Percentiles rank a stretch among this genome's conserved stretches.
Conservation (phyloP, 208 protist genomes). For the Crithidia fasciculata region DNA sequence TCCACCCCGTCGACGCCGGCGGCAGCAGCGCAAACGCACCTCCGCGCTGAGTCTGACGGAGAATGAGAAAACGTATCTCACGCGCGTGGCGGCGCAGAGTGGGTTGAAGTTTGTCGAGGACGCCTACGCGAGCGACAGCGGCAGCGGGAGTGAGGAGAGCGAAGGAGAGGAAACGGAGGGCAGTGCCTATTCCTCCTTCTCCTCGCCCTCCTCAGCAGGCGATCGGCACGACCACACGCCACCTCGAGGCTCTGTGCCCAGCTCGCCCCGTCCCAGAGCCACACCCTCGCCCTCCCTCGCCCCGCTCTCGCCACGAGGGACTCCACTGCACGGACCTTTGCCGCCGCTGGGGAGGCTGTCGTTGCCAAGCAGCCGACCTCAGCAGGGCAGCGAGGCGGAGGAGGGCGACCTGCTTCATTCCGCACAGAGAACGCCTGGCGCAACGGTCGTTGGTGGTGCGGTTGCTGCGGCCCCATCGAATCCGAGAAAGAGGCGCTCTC, state of each 20-base stretch:
- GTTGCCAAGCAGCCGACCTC: background rate
- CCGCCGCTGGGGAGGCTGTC: background rate
- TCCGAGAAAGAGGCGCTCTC: too few relatives aligned
- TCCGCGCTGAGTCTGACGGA: conserved; percentile 26
- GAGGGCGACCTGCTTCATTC: background rate
- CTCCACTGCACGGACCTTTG: conserved; percentile 16
- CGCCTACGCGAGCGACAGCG: conserved; percentile 34
- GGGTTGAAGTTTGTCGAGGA: conserved; percentile 51
- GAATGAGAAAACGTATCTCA: conserved; percentile 29
- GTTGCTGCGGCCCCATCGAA: too few relatives aligned
- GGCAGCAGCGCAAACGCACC: background rate
- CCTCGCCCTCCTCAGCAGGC: too few relatives aligned
- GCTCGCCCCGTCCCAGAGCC: background rate
- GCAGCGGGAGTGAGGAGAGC: conserved; percentile 16
- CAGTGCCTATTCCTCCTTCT: too few relatives aligned
- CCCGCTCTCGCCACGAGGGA: background rate
- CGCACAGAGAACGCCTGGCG: too few relatives aligned
- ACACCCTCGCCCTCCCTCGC: background rate
- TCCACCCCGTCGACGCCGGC: background rate
- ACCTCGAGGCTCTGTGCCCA: too few relatives aligned
- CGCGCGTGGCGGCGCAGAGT: conserved; percentile 18
- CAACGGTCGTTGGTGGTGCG: too few relatives aligned
- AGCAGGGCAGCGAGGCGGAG: background rate
- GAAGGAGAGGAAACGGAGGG: background rate
- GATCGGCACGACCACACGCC: too few relatives aligned